Percentiles rank a stretch among this genome's conserved stretches.
phyloP scores from a whole-genome alignment of 225 moss, liverwort and hornwort species.

The Pseudisothecium myosuroides region DNA sequence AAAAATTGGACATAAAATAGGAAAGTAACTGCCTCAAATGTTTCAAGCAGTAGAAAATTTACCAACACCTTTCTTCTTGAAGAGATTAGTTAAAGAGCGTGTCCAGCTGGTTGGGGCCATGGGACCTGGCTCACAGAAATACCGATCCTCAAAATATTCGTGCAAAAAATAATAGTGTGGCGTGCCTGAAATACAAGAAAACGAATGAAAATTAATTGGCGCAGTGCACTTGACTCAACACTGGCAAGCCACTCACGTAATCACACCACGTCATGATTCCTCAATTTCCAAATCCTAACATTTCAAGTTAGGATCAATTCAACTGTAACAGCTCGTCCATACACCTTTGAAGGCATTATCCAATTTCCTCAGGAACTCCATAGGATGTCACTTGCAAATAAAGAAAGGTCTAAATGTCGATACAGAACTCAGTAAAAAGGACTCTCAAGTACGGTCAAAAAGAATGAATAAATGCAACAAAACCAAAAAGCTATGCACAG shows the following conservation, averaged over 20 bases:
- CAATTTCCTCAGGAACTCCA: neutral
- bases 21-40: neutral
- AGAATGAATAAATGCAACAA: neutral
- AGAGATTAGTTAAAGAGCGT: neutral
- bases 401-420: neutral
- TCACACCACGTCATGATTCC: neutral
- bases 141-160: neutral
- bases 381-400: neutral
- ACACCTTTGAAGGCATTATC: too few relatives aligned
- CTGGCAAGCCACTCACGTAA: neutral
- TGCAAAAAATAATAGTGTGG: neutral
- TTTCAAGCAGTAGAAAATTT: neutral
- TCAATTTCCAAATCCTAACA: neutral
- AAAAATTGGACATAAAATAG: too few relatives aligned
- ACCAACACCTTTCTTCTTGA: neutral
- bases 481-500: neutral
- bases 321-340: neutral
- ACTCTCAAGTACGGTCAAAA: neutral
- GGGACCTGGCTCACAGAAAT: neutral
- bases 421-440: too few relatives aligned
- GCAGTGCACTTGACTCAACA: neutral
- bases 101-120: neutral
- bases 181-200: neutral
- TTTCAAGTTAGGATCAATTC: neutral
- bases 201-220: neutral